Conservation (phyloP, 1,284 basidiomycete genomes). For the Cryptococcus sp. region DNA sequence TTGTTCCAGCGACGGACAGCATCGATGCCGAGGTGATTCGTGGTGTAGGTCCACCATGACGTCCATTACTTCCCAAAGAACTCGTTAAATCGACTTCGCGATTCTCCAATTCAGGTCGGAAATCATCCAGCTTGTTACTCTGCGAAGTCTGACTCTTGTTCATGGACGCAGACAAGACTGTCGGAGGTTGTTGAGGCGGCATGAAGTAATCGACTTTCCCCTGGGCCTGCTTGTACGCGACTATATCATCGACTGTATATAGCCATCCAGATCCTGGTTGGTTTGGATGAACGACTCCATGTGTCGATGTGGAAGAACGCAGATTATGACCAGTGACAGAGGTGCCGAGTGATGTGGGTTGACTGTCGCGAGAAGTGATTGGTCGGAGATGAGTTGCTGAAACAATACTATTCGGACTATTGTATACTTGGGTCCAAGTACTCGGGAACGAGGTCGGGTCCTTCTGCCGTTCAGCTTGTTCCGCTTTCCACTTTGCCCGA, state of each 20-base stretch:
- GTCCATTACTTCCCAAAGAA: not conserved
- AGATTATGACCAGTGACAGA: not conserved
- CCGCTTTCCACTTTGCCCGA: slow-evolving; percentile 25
- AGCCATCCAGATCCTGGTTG: slow-evolving; percentile 21
- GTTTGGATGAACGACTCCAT: not conserved
- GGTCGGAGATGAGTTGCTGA: not conserved
- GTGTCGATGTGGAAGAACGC: not conserved
- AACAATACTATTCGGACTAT: not conserved
- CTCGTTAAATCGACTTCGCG: not conserved
- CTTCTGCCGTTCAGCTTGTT: slow-evolving; percentile 6
- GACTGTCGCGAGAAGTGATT: not conserved
- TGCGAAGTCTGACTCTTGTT: not conserved
- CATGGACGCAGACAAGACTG: slow-evolving; percentile 7
- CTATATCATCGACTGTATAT: slow-evolving; percentile 36
- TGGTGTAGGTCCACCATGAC: not conserved
- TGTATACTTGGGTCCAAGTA: slow-evolving; percentile 1
- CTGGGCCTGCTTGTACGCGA: slow-evolving; percentile 25
- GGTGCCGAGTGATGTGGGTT: slow-evolving; percentile 10
- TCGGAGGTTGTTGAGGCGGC: slow-evolving; percentile 22
- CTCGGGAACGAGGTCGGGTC: slow-evolving; percentile 1
- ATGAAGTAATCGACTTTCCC: slow-evolving; percentile 42
- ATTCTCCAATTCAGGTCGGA: slow-evolving; percentile 20
- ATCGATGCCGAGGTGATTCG: not conserved
- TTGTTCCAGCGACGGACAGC: not conserved
- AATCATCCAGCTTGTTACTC: slow-evolving; percentile 1